phyloP scores from a whole-genome alignment of 257 asterid genomes.

The Galeopsis tetrahit region DNA sequence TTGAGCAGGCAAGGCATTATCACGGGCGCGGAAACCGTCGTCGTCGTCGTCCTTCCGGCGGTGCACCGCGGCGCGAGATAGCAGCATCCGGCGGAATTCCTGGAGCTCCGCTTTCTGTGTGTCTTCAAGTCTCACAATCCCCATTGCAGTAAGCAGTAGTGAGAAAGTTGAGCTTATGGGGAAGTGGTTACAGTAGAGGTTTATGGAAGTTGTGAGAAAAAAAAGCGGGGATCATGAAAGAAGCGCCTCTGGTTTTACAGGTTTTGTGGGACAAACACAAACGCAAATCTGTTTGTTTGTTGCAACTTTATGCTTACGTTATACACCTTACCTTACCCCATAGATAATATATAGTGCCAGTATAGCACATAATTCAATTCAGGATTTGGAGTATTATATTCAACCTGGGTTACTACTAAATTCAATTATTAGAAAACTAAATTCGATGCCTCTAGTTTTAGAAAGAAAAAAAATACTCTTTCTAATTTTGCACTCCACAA shows the following conservation, averaged over 20 bases:
- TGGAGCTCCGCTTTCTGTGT: conserved; percentile 66
- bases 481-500: too few species aligned
- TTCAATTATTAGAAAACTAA: too few species aligned
- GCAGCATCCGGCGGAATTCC: conserved; percentile 74
- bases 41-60: conserved; percentile 60
- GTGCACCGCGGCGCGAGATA: conserved; percentile 69
- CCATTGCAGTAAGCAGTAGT: conserved; percentile 48
- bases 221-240: conserved; percentile 34
- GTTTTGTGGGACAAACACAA: neutral
- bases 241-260: conserved; percentile 30
- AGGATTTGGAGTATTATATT: too few species aligned
- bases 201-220: neutral
- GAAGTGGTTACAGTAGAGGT: neutral
- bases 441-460: too few species aligned
- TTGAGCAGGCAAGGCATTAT: conserved; percentile 17
- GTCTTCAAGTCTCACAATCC: conserved; percentile 61
- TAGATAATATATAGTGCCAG: too few species aligned
- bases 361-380: too few species aligned
- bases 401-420: too few species aligned
- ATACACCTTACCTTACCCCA: too few species aligned
- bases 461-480: too few species aligned
- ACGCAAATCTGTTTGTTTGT: too few species aligned
- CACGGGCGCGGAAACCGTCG: conserved; percentile 33
- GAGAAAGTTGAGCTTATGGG: neutral
- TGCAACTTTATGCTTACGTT: too few species aligned